A percentile compares a stretch with the other conserved stretches of the same genome.
phyloP scores from a whole-genome alignment of 2,329 filamentous ascomycete species.

The Clonostachys chloroleuca region DNA sequence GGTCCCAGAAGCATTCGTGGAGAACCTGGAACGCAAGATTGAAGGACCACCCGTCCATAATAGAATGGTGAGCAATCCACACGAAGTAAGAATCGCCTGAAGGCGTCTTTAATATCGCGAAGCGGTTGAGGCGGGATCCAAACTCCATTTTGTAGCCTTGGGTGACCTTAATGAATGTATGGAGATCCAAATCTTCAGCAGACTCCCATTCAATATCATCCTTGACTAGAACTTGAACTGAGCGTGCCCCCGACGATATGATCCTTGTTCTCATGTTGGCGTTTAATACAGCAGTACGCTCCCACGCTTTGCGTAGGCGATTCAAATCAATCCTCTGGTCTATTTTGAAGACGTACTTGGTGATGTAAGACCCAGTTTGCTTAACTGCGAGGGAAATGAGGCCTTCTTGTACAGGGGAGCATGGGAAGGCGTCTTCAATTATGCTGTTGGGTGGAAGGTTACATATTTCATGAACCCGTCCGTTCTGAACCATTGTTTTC shows the following conservation, averaged over 20 bases:
- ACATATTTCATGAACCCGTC: neutral
- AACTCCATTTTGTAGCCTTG: conserved; percentile 4
- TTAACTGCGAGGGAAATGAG: conserved; percentile 41
- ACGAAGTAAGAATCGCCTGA: conserved; percentile 1
- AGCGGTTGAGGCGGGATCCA: conserved; percentile 4
- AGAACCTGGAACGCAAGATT: conserved; percentile 4
- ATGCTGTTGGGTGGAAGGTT: conserved; percentile 3
- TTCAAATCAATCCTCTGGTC: conserved; percentile 7
- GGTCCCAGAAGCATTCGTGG: neutral
- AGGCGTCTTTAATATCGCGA: neutral
- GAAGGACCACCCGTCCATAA: conserved; percentile 6
- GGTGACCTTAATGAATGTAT: neutral
- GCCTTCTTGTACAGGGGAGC: conserved; percentile 42
- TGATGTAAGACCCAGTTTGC: conserved; percentile 22
- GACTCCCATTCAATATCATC: conserved; percentile 1
- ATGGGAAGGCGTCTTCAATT: conserved; percentile 43
- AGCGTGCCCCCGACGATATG: conserved; percentile 1
- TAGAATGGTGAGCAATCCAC: conserved; percentile 2
- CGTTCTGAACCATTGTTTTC: neutral
- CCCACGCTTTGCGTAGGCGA: conserved; percentile 17
- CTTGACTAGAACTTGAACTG: conserved; percentile 1
- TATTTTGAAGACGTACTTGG: conserved; percentile 14
- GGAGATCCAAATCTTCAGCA: neutral
- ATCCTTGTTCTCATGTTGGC: conserved; percentile 5
- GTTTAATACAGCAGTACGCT: conserved; percentile 1